Base-by-base conservation (phyloP, 1,284 basidiomycete species). In the Trametes sp. region DNA sequence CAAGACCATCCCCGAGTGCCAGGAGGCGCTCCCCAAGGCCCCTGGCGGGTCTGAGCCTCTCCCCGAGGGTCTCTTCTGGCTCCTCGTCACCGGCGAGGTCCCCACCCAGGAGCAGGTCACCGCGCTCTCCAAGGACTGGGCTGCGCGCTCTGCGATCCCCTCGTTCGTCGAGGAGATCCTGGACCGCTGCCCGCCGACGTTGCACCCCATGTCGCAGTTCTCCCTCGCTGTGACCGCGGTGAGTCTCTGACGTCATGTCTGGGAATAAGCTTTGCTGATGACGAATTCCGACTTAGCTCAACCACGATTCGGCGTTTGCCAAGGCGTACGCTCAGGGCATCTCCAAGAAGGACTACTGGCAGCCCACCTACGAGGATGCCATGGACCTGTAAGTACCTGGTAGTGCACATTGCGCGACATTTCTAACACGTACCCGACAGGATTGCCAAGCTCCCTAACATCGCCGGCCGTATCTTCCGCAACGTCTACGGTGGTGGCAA, bases 131-230 rank as follows among this genome's bases (percentile, higher is more conserved):
- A 88, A 88, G 73, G 96, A 98, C 76, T 96, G 95, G 93, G 95
- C 95, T 61, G 92, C 93, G 50, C 92, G 95, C 71, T 87, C 94
- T 59, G 85, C 89, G 61, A 87, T 98, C 69, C 95, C 96, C 54
- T 89, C 92, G 65, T 96, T 96, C 72, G 92, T 98, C 41, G 95
- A 98, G 80, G 94, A 97, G 74, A 85, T 97, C 71, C 87, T 98
- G 61, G 96, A 98, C 81, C 83, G 93, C 76, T 96, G 93, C 82
- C 94, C 95, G 63, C 93, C 94, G 59, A 96, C 94, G 31, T 86
- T 98, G 59, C 96, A 98, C 80, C 95, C 95, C 69, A 98, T 98
- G 95, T 94, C 91, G 78, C 95, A 98, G 81, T 97, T 98, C 82
- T 91, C 90, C 76, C 83, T 97, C 74, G 96, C 95, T 66, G 93